Evolutionary conservation across 805 yeast genomes (phyloP).

Genomic region (Candida silvatica): DNA sequence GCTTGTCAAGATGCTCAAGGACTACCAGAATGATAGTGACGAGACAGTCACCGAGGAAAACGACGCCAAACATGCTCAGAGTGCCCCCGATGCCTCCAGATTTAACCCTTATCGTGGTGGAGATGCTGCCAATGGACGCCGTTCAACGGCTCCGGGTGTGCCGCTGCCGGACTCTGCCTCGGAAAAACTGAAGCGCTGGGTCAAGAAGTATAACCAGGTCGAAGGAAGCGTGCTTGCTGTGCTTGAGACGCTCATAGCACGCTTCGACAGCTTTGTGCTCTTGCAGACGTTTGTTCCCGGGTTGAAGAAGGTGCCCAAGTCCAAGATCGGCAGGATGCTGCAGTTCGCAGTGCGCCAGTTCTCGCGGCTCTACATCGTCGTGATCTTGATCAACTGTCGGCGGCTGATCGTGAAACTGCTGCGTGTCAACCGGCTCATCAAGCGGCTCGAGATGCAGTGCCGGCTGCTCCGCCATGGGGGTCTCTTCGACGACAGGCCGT

Average conservation of each 20-base stretch:
- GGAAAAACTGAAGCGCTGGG: neutral
- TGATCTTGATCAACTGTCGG: slow-evolving; percentile 20
- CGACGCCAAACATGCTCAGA: too few species aligned
- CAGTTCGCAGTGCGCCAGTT: slow-evolving; percentile 13
- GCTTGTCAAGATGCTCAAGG: too few species aligned
- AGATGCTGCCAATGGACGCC: neutral
- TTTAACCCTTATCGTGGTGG: too few species aligned
- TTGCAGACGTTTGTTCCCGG: slow-evolving; percentile 19
- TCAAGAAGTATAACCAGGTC: slow-evolving; percentile 7
- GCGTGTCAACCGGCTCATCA: slow-evolving; percentile 15
- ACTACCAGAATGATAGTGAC: too few species aligned
- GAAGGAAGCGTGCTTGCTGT: slow-evolving; percentile 13
- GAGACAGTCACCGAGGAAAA: too few species aligned
- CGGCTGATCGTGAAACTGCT: slow-evolving; percentile 15
- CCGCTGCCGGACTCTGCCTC: neutral
- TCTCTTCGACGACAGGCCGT: slow-evolving; percentile 3
- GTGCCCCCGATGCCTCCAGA: too few species aligned
- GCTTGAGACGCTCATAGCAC: slow-evolving; percentile 17
- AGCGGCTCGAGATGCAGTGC: slow-evolving; percentile 16
- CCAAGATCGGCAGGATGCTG: slow-evolving; percentile 8
- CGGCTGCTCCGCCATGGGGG: slow-evolving; percentile 7
- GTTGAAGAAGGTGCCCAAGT: neutral
- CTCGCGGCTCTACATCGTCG: slow-evolving; percentile 21
- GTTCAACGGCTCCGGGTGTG: neutral
- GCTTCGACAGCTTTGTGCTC: slow-evolving; percentile 22